Evolutionary conservation across 2,329 filamentous ascomycete genomes (phyloP).

Genomic region (Penicillium vulpinum): DNA sequence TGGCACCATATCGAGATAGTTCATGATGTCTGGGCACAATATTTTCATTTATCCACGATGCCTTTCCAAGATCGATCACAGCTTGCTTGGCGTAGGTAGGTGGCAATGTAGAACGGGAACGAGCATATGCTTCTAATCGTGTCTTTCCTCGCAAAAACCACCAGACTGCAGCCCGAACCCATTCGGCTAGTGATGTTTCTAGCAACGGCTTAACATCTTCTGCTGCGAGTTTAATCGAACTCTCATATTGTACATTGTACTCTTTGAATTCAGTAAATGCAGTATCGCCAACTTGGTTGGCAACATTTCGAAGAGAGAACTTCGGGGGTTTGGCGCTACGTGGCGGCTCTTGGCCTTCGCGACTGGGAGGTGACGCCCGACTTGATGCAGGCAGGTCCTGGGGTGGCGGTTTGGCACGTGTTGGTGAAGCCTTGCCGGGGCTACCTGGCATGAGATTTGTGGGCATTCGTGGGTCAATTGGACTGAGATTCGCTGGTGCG

Average conservation of each 20-base stretch:
- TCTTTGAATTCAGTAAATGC: conserved; percentile 69
- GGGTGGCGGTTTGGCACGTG: conserved; percentile 7
- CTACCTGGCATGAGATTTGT: conserved; percentile 26
- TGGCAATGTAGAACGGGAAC: conserved; percentile 54
- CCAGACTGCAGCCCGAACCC: conserved; percentile 75
- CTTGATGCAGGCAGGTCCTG: conserved; percentile 17
- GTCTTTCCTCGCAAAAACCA: conserved; percentile 85
- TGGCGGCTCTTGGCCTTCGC: conserved; percentile 16
- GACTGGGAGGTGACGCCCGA: conserved; percentile 7
- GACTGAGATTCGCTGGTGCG: conserved; percentile 20
- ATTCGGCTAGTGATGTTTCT: conserved; percentile 63
- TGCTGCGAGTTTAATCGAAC: conserved; percentile 74
- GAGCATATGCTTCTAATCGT: conserved; percentile 70
- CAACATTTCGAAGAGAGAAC: conserved; percentile 37
- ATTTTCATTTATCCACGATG: conserved; percentile 70
- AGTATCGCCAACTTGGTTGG: conserved; percentile 58
- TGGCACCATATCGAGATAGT: conserved; percentile 40
- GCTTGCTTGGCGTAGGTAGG: conserved; percentile 64
- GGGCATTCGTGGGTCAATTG: conserved; percentile 28
- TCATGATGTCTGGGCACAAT: conserved; percentile 44
- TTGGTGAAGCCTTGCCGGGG: conserved; percentile 13
- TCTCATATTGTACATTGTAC: conserved; percentile 71
- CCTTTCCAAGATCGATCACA: conserved; percentile 81
- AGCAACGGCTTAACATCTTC: conserved; percentile 69
- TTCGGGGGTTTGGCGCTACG: conserved; percentile 31